A percentile compares a stretch with the other conserved stretches of the same genome.
phyloP scores from a whole-genome alignment of 371 early-diverging fungal species.

The Lichtheimia ornata region DNA sequence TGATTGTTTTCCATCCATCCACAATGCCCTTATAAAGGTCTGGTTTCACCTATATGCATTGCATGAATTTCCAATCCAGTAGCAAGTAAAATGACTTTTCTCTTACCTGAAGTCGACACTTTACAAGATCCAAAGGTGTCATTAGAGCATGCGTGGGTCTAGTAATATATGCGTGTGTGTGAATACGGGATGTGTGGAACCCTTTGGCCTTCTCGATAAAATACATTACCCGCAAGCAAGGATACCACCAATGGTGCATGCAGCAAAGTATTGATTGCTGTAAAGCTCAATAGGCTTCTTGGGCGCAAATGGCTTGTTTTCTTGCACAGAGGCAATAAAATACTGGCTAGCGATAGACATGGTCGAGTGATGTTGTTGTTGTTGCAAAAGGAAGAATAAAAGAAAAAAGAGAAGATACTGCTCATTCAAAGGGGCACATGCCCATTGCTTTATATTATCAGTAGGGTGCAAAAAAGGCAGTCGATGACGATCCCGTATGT shows the following conservation, averaged over 20 bases:
- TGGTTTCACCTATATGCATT: conserved; percentile 45
- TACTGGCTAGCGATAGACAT: conserved; percentile 4
- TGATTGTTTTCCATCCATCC: conserved; percentile 65
- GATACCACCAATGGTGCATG: conserved; percentile 60
- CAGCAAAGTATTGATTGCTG: conserved; percentile 30
- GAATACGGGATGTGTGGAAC: too few relatives aligned
- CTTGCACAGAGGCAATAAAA: conserved; percentile 8
- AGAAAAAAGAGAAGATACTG: too few relatives aligned
- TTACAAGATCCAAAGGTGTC: conserved; percentile 71
- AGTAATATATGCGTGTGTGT: background rate
- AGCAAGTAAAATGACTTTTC: background rate
- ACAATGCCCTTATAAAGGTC: conserved; percentile 70
- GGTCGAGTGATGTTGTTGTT: too few relatives aligned
- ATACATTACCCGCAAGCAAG: conserved; percentile 57
- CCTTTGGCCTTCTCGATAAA: background rate
- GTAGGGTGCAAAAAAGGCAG: too few relatives aligned
- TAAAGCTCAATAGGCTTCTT: conserved; percentile 44
- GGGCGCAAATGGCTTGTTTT: conserved; percentile 5
- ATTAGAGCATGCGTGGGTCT: conserved; percentile 59
- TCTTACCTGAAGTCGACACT: conserved; percentile 61
- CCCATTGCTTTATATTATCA: too few relatives aligned
- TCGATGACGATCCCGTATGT: too few relatives aligned
- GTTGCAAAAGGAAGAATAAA: too few relatives aligned
- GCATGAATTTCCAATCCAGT: background rate
- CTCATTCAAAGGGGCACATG: too few relatives aligned